Base-by-base conservation (phyloP, 2,329 filamentous ascomycete genomes). In the Calonectria pseudoreteaudii region DNA sequence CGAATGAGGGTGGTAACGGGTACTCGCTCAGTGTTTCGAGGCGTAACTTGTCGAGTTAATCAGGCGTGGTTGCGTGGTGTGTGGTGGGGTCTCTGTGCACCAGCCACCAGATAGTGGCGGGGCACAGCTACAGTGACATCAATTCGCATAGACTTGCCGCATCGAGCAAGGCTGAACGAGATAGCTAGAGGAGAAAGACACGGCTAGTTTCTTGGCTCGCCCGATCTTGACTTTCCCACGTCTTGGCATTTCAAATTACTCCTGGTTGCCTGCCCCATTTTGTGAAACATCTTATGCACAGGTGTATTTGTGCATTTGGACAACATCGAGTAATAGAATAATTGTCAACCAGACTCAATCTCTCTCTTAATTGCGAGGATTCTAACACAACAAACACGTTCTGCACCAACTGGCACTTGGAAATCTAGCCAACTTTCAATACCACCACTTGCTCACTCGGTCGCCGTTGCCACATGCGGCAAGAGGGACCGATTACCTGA, bases 131-230 rank as follows among this genome's bases (percentile, higher is more conserved):
- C 26, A 34, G 58, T 64, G 60, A 30, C 60, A 65, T 49, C 23
- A 50, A 38, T 52, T 72, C 70, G 70, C 53, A 68, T 38, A 64
- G 9, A 52, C 64, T 62, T 72, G 14, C 70, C 70, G 18, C 60
- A 72, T 31, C 7, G 16, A 56, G 69, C 20, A 71, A 50, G 69
- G 8, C n/a, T 31, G 34, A 66, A 60, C 69, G 64, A 67, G 69
- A 60, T 49, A 58, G 60, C 52, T n/a, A 4, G n/a, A 38, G n/a
- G n/a, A n/a, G n/a, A n/a, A n/a, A n/a, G 31, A 60, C 38, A 38
- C 5, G 16, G 14, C 56, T 6, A 60, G 23, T 28, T 16, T 2
- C 56, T 60, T 60, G 56, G 56, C 34, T 14, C 34, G 6, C 13
- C 31, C 14, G 13, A 60, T 18, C 31, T 20, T 36, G 23, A n/a